Base-by-base conservation (phyloP, 2,329 filamentous ascomycete genomes). In the Fusarium nematophilum region DNA sequence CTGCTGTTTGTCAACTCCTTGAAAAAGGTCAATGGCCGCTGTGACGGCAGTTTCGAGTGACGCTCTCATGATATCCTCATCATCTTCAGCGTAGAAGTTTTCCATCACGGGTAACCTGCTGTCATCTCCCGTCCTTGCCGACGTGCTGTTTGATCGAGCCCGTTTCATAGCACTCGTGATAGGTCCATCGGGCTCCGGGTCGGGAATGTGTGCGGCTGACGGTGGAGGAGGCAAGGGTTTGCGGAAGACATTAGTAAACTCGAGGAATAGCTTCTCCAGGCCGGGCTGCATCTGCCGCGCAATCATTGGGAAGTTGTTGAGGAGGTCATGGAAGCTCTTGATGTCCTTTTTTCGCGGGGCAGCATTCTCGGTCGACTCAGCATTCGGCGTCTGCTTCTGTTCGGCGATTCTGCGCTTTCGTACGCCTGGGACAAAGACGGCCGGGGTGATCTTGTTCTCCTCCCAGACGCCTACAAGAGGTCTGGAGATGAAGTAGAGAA, bases 211-310 rank as follows among this genome's bases (percentile, higher is more conserved):
- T 6, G 74, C 71, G 14, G 87, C 83, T 2, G 87, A 87, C 2
- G 86, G 90, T 2, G 90, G 90, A 13, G 90, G 89, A 3, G 92
- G 92, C 6, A 96, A 76, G 6, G 92, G 92, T 69, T 91, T 93
- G 63, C 96, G 91, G 64, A 97, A 89, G 49, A 94, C 90, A 37
- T 86, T 86, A 6, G 87, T 89, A 73, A 99, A 98, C 67, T 98
- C 93, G 57, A 90, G 88, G 71, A 98, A 97, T 21, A 98, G 79
- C 69, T 89, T 89, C 70, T 99, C 94, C 27, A 99, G 77, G 0
- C 95, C 95, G 2, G 90, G 86, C 67, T 97, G 93, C 93, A 99
- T 97, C 75, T 99, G 95, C 56, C 92, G 86, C 18, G 93, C 93
- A 67, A 99, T 98, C 86, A 96, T 91, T 2, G 95, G 95, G 65